Evolutionary conservation across 2,329 filamentous ascomycete species (phyloP).

Genomic region (Karstenula rhodostoma): DNA sequence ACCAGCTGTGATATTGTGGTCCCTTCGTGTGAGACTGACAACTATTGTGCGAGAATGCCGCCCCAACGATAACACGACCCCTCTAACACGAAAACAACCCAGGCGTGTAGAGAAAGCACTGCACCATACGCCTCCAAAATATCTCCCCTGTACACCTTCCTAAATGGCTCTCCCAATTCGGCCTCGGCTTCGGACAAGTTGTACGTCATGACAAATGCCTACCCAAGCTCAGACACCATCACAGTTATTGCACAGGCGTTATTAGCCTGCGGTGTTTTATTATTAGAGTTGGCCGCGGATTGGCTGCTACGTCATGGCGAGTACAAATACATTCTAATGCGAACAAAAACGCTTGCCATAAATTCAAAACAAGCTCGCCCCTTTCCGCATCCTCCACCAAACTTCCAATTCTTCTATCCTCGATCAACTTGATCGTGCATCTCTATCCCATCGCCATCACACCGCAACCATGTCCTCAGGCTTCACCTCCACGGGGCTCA

Average conservation of each 20-base stretch:
- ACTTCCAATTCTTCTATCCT: background rate
- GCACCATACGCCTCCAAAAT: background rate
- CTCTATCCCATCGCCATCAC: background rate
- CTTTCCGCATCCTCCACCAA: background rate
- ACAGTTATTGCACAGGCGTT: background rate
- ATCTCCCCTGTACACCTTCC: background rate
- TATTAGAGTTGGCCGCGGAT: background rate
- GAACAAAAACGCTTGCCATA: background rate
- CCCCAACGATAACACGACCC: no score
- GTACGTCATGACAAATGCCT: background rate
- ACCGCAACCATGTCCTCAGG: slow-evolving; percentile 1
- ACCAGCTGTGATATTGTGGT: background rate
- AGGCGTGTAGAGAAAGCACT: no score
- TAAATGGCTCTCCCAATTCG: background rate
- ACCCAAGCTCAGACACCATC: background rate
- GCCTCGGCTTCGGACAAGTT: background rate
- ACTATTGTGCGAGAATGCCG: background rate
- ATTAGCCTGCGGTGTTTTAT: background rate
- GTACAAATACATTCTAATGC: background rate
- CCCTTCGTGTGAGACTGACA: no score
- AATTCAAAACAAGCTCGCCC: background rate
- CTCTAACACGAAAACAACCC: no score
- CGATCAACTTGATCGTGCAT: background rate
- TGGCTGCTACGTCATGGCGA: slow-evolving; percentile 4
- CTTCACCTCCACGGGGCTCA: slow-evolving; percentile 31